Evolutionary conservation across 345 rosid species (phyloP).

Genomic region (Erysimum cheiranthoides): DNA sequence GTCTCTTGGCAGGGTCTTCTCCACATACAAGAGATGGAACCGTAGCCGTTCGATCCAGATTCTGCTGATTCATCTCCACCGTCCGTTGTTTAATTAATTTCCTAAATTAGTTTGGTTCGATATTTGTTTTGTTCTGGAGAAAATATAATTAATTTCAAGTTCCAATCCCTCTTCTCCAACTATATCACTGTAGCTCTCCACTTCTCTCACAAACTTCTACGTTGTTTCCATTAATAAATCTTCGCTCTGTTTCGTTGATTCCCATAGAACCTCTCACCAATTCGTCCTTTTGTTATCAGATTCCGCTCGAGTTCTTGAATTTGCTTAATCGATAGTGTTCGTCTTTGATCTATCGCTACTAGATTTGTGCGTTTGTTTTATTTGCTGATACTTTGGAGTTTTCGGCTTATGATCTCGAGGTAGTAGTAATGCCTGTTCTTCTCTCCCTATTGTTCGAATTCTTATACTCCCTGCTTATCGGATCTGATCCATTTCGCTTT

Average conservation of each 20-base stretch:
- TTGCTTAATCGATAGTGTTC: background rate
- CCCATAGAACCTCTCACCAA: constrained; percentile 19
- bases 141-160: constrained; percentile 27
- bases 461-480: constrained; percentile 4
- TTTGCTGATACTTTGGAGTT: constrained; percentile 11
- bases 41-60: constrained; percentile 30
- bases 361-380: constrained; percentile 15
- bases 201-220: constrained; percentile 15
- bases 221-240: constrained; percentile 6
- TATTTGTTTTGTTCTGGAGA: background rate
- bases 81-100: background rate
- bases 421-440: constrained; percentile 21
- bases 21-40: constrained; percentile 12
- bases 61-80: constrained; percentile 36
- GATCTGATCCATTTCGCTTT: constrained; percentile 38
- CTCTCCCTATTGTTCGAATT: background rate
- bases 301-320: background rate
- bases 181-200: constrained; percentile 40
- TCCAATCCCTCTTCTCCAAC: constrained; percentile 38
- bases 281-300: background rate
- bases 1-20: constrained; percentile 22
- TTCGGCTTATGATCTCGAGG: constrained; percentile 39
- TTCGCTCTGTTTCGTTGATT: constrained; percentile 39
- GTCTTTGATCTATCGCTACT: constrained; percentile 4
- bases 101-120: background rate